Evolutionary conservation across 805 yeast species (phyloP).

Genomic region (Cyberlindnera euphorbiiphila): DNA sequence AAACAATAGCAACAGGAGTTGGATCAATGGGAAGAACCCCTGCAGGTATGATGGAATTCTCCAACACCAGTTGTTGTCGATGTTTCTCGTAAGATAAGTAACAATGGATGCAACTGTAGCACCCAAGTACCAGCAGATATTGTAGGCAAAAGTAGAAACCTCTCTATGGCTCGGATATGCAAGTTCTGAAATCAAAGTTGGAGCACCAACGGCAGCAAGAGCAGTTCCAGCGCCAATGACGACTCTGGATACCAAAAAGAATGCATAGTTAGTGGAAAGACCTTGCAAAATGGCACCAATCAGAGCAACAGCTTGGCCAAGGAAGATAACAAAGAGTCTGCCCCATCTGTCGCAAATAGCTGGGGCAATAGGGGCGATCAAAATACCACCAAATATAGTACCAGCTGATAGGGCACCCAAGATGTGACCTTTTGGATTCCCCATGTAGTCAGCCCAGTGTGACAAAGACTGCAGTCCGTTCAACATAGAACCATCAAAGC

Average conservation of each 20-base stretch:
- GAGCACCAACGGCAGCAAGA: constrained; percentile 40
- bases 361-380: constrained; percentile 30
- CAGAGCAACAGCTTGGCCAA: constrained; percentile 18
- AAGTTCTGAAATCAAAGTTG: constrained; percentile 46
- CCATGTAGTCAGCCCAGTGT: constrained; percentile 37
- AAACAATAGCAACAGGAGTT: constrained; percentile 31
- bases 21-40: constrained; percentile 42
- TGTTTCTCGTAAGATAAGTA: constrained; percentile 26
- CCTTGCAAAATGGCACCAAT: constrained; percentile 26
- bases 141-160: constrained; percentile 39
- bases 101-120: constrained; percentile 41
- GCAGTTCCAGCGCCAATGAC: constrained; percentile 41
- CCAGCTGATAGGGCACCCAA: constrained; percentile 40
- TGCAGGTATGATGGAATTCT: constrained; percentile 51
- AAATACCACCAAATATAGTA: constrained; percentile 36
- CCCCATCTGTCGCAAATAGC: constrained; percentile 36
- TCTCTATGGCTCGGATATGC: constrained; percentile 45
- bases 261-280: constrained; percentile 28
- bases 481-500: constrained; percentile 45
- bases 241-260: constrained; percentile 32
- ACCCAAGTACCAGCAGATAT: constrained; percentile 48
- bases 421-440: constrained; percentile 34
- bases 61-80: constrained; percentile 40
- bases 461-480: constrained; percentile 44
- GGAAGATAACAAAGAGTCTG: constrained; percentile 29